Conservation (phyloP, 257 asterid genomes). For the Solanum piurae region DNA sequence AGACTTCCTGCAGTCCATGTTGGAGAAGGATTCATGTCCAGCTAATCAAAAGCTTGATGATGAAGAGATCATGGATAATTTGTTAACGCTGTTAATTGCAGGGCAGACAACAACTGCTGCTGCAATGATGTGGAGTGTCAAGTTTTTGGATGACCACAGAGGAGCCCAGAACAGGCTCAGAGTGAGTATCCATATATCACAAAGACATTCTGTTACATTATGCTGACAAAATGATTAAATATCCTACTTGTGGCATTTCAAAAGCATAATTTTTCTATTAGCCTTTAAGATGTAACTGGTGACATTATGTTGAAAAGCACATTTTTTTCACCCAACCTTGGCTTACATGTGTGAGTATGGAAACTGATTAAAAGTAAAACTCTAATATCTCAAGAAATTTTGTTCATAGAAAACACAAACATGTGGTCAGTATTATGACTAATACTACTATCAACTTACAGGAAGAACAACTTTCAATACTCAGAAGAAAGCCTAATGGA, state of each 20-base stretch:
- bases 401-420: background rate
- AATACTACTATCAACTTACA: background rate
- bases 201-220: background rate
- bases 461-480: conserved; percentile 46
- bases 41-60: conserved; percentile 37
- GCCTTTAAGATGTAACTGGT: background rate
- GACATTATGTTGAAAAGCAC: background rate
- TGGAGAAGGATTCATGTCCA: conserved; percentile 34
- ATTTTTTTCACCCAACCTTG: background rate
- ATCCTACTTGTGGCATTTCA: background rate
- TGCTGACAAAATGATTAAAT: background rate
- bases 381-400: background rate
- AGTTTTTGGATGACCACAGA: conserved; percentile 35
- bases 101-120: conserved; percentile 57
- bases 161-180: conserved; percentile 34
- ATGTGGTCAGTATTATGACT: background rate
- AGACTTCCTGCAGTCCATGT: conserved; percentile 43
- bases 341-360: background rate
- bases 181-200: conserved; percentile 6
- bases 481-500: conserved; percentile 23
- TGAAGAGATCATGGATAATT: conserved; percentile 55
- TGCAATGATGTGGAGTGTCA: conserved; percentile 68
- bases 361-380: background rate
- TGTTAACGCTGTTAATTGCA: conserved; percentile 35
- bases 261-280: background rate